Evolutionary conservation across 176 grass and related monocot genomes (phyloP).

Genomic region (Carex cristatella): DNA sequence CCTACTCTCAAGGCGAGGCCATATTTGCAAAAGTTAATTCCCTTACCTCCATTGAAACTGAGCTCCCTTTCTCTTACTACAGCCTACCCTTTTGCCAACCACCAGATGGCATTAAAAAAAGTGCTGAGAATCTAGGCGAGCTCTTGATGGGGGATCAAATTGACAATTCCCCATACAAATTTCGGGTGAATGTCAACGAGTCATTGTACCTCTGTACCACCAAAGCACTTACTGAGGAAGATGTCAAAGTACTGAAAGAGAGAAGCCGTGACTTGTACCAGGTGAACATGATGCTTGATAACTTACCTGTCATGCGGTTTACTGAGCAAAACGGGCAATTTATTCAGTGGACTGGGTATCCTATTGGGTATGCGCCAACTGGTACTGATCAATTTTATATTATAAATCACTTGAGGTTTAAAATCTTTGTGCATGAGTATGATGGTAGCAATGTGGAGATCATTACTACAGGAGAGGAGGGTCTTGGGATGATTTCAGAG

Average conservation of each 20-base stretch:
- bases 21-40: slow-evolving; percentile 77
- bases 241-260: slow-evolving; percentile 75
- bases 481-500: slow-evolving; percentile 58
- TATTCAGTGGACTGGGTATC: slow-evolving; percentile 83
- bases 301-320: slow-evolving; percentile 76
- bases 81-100: slow-evolving; percentile 64
- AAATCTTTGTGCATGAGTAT: slow-evolving; percentile 79
- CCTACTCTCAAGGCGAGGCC: slow-evolving; percentile 42
- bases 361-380: slow-evolving; percentile 54
- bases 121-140: slow-evolving; percentile 81
- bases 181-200: slow-evolving; percentile 58
- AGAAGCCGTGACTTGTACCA: slow-evolving; percentile 72
- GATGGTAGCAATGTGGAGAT: slow-evolving; percentile 49
- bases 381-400: slow-evolving; percentile 65
- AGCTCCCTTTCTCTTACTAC: slow-evolving; percentile 82
- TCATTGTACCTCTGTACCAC: slow-evolving; percentile 80
- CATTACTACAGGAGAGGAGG: slow-evolving; percentile 75
- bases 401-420: slow-evolving; percentile 83
- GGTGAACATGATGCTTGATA: slow-evolving; percentile 95
- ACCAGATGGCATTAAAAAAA: slow-evolving; percentile 70
- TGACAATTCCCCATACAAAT: slow-evolving; percentile 70
- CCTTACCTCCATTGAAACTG: slow-evolving; percentile 77
- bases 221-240: slow-evolving; percentile 56
- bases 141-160: slow-evolving; percentile 92
- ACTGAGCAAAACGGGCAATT: slow-evolving; percentile 57